Conservation (phyloP, 192 early-diverging fungal genomes). For the Coemansia sp. region DNA sequence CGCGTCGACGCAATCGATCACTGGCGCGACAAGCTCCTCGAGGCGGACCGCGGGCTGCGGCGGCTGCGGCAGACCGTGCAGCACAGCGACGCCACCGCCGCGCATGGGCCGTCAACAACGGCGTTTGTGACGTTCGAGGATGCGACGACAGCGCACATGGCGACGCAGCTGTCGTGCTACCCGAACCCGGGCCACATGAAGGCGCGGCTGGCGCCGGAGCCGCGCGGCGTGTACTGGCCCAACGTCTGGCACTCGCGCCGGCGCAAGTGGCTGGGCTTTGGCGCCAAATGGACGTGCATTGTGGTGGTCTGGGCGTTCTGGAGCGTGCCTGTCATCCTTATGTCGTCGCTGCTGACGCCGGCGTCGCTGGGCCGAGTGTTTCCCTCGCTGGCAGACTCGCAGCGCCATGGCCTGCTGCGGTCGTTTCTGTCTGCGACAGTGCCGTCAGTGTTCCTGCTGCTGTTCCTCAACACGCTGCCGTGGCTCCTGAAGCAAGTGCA, state of each 20-base stretch:
- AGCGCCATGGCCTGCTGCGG: slow-evolving; percentile 57
- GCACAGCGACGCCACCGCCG: slow-evolving; percentile 14
- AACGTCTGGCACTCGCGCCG: slow-evolving; percentile 67
- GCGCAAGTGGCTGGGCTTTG: slow-evolving; percentile 59
- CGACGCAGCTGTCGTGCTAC: slow-evolving; percentile 67
- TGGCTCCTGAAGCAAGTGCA: slow-evolving; percentile 63
- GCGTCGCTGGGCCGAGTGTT: slow-evolving; percentile 62
- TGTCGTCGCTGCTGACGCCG: slow-evolving; percentile 69
- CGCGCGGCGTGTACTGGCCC: slow-evolving; percentile 76
- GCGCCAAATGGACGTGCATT: slow-evolving; percentile 60
- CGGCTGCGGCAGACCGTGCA: slow-evolving; percentile 39
- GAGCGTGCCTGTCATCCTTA: slow-evolving; percentile 68
- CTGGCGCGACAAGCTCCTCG: slow-evolving; percentile 59
- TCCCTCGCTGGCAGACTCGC: slow-evolving; percentile 60
- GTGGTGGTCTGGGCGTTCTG: slow-evolving; percentile 76
- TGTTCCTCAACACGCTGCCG: slow-evolving; percentile 73
- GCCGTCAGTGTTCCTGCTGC: slow-evolving; percentile 71
- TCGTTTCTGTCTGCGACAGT: slow-evolving; percentile 67
- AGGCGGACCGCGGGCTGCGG: slow-evolving; percentile 59
- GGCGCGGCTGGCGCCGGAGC: slow-evolving; percentile 70
- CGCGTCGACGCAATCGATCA: slow-evolving; percentile 71
- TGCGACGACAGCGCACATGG: slow-evolving; percentile 69
- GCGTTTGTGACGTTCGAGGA: slow-evolving; percentile 82
- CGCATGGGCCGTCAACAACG: slow-evolving; percentile 52
- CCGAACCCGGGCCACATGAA: slow-evolving; percentile 67